Evolutionary conservation across 345 rosid genomes (phyloP).

Genomic region (Eucalyptus globulus): DNA sequence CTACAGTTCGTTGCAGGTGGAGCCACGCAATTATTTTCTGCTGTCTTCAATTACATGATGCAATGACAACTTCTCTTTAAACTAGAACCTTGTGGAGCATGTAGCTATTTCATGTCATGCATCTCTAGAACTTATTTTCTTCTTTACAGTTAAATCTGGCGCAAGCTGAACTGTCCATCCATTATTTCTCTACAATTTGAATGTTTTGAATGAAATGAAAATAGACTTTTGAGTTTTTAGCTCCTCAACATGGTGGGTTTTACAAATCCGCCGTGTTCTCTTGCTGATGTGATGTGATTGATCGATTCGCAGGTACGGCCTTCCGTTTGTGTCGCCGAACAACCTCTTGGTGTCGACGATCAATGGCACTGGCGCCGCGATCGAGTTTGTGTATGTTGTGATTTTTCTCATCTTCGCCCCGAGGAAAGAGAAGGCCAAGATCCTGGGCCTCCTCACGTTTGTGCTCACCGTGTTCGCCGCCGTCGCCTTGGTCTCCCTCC

Average conservation of each 20-base stretch:
- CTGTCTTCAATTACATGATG: neutral
- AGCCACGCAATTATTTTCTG: neutral
- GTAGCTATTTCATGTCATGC: neutral
- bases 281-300: neutral
- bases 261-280: neutral
- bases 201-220: neutral
- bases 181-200: neutral
- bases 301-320: conserved; percentile 56
- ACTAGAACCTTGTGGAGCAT: neutral
- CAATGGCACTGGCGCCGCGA: conserved; percentile 69
- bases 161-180: neutral
- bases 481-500: conserved; percentile 52
- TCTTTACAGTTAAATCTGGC: neutral
- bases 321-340: conserved; percentile 80
- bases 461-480: conserved; percentile 47
- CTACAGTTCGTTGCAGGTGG: neutral
- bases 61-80: neutral
- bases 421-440: conserved; percentile 65
- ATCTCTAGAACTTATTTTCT: neutral
- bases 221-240: neutral
- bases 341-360: conserved; percentile 71
- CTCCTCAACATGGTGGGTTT: neutral
- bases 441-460: conserved; percentile 36
- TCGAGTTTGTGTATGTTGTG: conserved; percentile 59
- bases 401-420: conserved; percentile 57